Conservation (phyloP, 1,284 basidiomycete genomes). For the Cystobasidium sp. region DNA sequence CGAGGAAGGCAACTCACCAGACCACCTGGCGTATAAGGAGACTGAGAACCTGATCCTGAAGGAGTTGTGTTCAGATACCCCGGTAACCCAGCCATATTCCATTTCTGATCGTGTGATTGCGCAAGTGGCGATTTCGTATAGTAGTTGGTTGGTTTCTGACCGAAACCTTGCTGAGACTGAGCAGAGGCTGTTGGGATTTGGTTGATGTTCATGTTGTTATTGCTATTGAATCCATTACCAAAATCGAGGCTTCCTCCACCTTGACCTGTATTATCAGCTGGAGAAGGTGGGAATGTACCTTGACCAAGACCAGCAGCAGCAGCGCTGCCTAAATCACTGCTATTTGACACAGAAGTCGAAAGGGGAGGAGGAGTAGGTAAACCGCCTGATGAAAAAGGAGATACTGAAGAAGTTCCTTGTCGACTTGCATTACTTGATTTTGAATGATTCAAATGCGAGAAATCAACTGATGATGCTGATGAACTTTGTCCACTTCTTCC, state of each 20-base stretch:
- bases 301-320: neutral
- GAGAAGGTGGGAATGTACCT: slow-evolving; percentile 8
- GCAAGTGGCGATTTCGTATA: neutral
- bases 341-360: neutral
- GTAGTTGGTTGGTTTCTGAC: neutral
- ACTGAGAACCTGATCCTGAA: neutral
- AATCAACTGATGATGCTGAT: neutral
- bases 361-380: slow-evolving; percentile 2
- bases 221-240: neutral
- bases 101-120: slow-evolving; percentile 1
- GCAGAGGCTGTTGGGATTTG: neutral
- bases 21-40: neutral
- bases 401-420: neutral
- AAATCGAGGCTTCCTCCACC: neutral
- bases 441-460: neutral
- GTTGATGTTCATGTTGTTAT: neutral
- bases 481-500: neutral
- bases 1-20: neutral
- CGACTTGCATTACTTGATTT: neutral
- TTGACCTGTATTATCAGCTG: slow-evolving; percentile 6
- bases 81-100: slow-evolving; percentile 2
- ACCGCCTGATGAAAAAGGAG: neutral
- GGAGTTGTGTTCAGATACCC: slow-evolving; percentile 10
- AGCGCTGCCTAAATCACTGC: neutral
- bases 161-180: neutral